Evolutionary conservation across 176 grass and related monocot species (phyloP), one percentile per base, ranked within the genome.

Genomic region (Phoenix dactylifera): DNA sequence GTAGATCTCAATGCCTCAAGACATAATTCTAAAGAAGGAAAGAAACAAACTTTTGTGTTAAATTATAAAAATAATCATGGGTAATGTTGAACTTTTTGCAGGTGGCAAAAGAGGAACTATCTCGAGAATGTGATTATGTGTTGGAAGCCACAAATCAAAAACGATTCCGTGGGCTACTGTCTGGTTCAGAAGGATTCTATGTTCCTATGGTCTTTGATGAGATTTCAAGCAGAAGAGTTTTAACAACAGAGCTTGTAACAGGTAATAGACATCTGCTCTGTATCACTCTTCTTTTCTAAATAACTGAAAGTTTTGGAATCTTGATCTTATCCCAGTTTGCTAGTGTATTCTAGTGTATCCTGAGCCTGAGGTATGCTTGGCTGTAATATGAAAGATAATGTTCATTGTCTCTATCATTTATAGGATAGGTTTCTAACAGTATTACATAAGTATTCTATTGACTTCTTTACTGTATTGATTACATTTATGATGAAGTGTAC

Each of bases 61-160:
- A 30, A 30, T 30, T 30, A 30, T 30, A 6, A 30, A 52, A 53
- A 30, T 18, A 26, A 7, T 16, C 7, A 9, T 5, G 48, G 6
- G 59, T 52, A 66, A 4, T 16, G 3, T n/a, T 57, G 54, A 10
- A 17, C 58, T 19, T 51, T 22, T 52, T 44, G 63, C 75, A 91
- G 93, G 93, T 97, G 50, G 93, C 93, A 75, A 97, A 97, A 64
- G 58, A 74, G 67, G 93, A 97, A 58, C 74, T 97, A 52, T 75
- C 93, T 67, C 76, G 87, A 54, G 87, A 97, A 83, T 97, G 93
- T 70, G 81, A 97, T 83, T 97, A 91, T 80, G 60, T 88, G 48
- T 70, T 91, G 79, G 93, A 97, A 91, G 93, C 93, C 48, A 53
- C 50, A 70, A 91, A 79, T 76, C 93, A 97, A 72, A 97, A 88